Evolutionary conservation across 164 flowering plant genomes (phyloP), one percentile per base, ranked within the genome.

Genomic region (Magnolia sinica): DNA sequence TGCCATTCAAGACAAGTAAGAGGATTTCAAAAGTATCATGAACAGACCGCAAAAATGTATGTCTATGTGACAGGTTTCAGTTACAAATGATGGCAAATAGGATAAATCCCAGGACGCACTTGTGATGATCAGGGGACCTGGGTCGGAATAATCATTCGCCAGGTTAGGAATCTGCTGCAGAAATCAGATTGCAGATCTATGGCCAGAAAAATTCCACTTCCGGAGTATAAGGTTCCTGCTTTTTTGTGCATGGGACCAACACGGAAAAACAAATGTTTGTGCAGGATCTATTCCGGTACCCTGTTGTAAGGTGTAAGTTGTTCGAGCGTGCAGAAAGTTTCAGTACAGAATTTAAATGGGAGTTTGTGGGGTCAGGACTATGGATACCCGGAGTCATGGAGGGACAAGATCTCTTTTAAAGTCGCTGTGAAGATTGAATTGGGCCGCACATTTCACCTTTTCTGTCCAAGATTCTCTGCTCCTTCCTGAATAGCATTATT

Each of bases 251-350:
- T 64, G 85, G 86, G 85, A 74, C 84, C 82, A 83, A 85, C 79
- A 78, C 13, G 50, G 73, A 84, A 84, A 83, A 75, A 82, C 76
- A 83, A 79, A 76, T 76, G 65, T 63, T 75, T 72, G 72, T 55
- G 73, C 72, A 73, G 96, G 89, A 89, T 91, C 87, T 83, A 90
- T 89, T 89, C 95, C 80, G 82, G 89, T 87, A 88, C 86, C 45
- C 90, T 76, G 79, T 82, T 85, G 90, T 87, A 84, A 84, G 87
- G 87, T 71, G 73, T 85, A 80, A 81, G 79, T 79, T 81, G 84
- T 84, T 82, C 84, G 45, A 45, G 66, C 37, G 14, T 61, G 59
- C 66, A 66, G 75, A 77, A 80, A 82, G 71, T 75, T 82, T 77
- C 78, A 51, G 79, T 77, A 74, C 74, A 76, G 71, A 87, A 83